Evolutionary conservation across 345 rosid genomes (phyloP).

Genomic region (Populus nigra): DNA sequence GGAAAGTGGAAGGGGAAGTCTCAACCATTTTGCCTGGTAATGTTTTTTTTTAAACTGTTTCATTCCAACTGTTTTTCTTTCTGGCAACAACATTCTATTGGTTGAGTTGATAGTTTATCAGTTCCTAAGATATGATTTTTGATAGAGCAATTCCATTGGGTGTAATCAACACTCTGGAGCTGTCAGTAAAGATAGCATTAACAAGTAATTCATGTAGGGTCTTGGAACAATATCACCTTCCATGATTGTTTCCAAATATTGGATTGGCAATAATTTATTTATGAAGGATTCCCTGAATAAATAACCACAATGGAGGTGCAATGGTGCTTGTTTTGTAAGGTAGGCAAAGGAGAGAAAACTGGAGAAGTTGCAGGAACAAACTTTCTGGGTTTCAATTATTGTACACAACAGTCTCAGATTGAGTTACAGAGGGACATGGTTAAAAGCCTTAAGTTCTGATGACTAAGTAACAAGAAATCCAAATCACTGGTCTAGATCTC

Average conservation of each 20-base stretch:
- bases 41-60: background rate
- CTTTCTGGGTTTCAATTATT: no score
- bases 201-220: no score
- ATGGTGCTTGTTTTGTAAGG: no score
- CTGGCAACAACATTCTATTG: background rate
- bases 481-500: no score
- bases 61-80: background rate
- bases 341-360: no score
- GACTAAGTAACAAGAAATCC: no score
- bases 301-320: no score
- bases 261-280: background rate
- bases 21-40: constrained; percentile 46
- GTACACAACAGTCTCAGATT: no score
- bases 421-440: no score
- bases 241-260: background rate
- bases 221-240: background rate
- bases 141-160: background rate
- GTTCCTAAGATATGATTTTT: background rate
- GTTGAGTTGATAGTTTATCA: background rate
- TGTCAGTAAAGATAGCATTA: background rate
- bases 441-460: no score
- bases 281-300: no score
- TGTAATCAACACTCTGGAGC: background rate
- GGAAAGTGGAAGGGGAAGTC: constrained; percentile 44
- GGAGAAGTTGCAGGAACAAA: no score